Percentiles rank a stretch among this genome's conserved stretches.
Evolutionary conservation across 2,329 filamentous ascomycete genomes (phyloP).

Genomic region (Endoconidiophora polonica): DNA sequence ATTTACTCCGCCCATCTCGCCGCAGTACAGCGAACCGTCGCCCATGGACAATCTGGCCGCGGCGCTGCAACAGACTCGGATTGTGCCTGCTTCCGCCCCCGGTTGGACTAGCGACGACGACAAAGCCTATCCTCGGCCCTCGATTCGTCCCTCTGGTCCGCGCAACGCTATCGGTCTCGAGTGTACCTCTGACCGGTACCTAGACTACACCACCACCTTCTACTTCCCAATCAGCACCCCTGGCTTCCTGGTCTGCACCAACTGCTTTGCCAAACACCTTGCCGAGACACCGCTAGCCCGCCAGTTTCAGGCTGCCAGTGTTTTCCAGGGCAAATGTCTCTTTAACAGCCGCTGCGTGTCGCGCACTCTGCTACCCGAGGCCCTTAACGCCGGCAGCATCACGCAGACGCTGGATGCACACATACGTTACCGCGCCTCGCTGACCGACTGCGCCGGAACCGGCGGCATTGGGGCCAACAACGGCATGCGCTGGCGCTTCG

Average conservation of each 20-base stretch:
- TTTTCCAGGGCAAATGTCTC: constrained; percentile 2
- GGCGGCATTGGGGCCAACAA: constrained; percentile 15
- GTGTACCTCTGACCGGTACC: constrained; percentile 1
- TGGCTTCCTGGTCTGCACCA: constrained; percentile 24
- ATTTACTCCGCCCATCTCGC: neutral
- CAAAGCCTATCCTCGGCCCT: neutral
- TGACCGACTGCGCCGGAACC: constrained; percentile 20
- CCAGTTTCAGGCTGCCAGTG: constrained; percentile 16
- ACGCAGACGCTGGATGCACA: constrained; percentile 17
- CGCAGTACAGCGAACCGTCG: neutral
- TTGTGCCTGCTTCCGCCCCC: neutral
- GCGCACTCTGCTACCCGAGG: neutral
- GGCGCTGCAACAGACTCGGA: neutral
- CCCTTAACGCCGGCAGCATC: neutral
- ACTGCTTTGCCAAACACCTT: constrained; percentile 25
- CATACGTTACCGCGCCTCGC: constrained; percentile 16
- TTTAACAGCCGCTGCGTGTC: constrained; percentile 4
- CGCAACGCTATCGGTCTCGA: neutral
- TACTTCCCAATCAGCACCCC: constrained; percentile 18
- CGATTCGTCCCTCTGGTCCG: neutral
- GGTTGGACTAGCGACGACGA: constrained; percentile 8
- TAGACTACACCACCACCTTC: constrained; percentile 21
- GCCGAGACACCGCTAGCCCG: constrained; percentile 17
- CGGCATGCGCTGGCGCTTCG: constrained; percentile 20
- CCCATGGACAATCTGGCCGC: neutral